These are phyloP conservation scores for Lignosus rhinocerotis DNA, from an alignment of 1,284 basidiomycete genomes.

Conservation along the genomic window DNA sequence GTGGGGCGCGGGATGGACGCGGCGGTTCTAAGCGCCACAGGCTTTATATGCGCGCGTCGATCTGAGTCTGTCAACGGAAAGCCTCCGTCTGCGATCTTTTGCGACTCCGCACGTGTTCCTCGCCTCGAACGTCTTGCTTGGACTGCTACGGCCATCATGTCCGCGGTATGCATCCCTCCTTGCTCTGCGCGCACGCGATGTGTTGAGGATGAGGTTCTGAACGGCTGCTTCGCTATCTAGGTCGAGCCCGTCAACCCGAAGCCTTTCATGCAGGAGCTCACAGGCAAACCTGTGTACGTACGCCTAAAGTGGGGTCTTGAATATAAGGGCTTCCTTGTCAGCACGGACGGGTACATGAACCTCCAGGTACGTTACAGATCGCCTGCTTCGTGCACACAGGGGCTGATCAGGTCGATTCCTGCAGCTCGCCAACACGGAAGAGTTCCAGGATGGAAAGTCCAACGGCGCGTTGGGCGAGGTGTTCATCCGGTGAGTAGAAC, in stretches of 20 bases:
- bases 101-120: slow-evolving; percentile 57
- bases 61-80: slow-evolving; percentile 15
- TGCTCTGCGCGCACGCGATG: not conserved
- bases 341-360: slow-evolving; percentile 99
- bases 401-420: not conserved
- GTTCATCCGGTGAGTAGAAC: slow-evolving; percentile 81
- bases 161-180: slow-evolving; percentile 42
- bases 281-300: slow-evolving; percentile 95
- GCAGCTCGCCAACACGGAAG: slow-evolving; percentile 97
- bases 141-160: slow-evolving; percentile 49
- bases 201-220: slow-evolving; percentile 20
- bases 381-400: slow-evolving; percentile 1
- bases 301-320: slow-evolving; percentile 99
- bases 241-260: slow-evolving; percentile 97
- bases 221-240: slow-evolving; percentile 37
- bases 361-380: slow-evolving; percentile 71
- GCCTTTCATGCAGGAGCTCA: slow-evolving; percentile 97
- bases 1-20: slow-evolving; percentile 10
- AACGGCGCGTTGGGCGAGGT: slow-evolving; percentile 97
- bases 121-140: slow-evolving; percentile 28
- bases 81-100: slow-evolving; percentile 36
- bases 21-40: slow-evolving; percentile 21
- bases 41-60: slow-evolving; percentile 28
- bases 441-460: slow-evolving; percentile 95
- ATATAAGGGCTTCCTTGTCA: slow-evolving; percentile 98